Percentiles rank a stretch among this genome's conserved stretches.
Conservation (phyloP, 257 asterid species). For the Jasminum sambac region DNA sequence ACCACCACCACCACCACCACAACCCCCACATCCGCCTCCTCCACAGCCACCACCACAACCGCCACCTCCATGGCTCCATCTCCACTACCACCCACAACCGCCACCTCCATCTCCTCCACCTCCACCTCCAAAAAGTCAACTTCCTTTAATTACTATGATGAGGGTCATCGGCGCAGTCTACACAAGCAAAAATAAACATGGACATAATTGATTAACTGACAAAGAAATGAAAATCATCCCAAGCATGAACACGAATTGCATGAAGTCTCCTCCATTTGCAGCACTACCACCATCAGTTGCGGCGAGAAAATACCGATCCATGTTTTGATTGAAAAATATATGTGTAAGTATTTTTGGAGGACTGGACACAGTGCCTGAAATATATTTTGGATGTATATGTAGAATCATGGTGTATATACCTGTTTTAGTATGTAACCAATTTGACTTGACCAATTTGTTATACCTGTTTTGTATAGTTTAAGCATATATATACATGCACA, state of each 20-base stretch:
- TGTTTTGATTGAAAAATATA: slow-evolving; percentile 5
- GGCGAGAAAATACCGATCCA: slow-evolving; percentile 20
- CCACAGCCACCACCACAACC: too few species aligned
- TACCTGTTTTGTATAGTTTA: not conserved
- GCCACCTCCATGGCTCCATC: too few species aligned
- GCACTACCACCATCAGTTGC: slow-evolving; percentile 9
- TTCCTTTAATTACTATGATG: not conserved
- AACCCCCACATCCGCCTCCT: too few species aligned
- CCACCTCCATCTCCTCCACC: not conserved
- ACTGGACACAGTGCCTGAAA: too few species aligned
- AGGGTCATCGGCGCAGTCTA: not conserved
- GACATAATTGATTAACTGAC: not conserved
- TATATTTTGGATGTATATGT: not conserved
- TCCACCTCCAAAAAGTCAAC: not conserved
- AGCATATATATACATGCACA: not conserved
- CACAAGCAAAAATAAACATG: not conserved
- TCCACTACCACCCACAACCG: too few species aligned
- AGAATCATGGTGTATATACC: too few species aligned
- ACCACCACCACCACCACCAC: too few species aligned
- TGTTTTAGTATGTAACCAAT: not conserved
- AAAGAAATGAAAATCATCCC: slow-evolving; percentile 24
- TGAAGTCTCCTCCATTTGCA: slow-evolving; percentile 6
- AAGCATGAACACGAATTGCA: slow-evolving; percentile 18
- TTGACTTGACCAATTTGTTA: not conserved
- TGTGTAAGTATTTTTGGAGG: not conserved